These are phyloP conservation scores for Alternaria sp. DNA, from an alignment of 2,329 filamentous ascomycete species.

Conservation along the genomic window DNA sequence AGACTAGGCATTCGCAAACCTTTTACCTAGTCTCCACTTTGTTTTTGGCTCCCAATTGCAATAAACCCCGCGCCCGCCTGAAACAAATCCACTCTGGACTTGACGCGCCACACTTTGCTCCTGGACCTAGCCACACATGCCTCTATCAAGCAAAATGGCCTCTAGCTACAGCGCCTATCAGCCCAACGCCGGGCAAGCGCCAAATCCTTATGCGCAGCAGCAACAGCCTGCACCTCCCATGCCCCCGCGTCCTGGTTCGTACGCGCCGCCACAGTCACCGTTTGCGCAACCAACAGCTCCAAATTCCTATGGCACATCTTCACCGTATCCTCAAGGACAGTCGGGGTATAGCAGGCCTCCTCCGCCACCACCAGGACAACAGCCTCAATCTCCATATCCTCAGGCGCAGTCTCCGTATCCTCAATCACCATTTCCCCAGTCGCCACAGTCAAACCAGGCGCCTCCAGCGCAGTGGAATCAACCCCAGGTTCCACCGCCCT, in stretches of 20 bases:
- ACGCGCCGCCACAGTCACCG: constrained; percentile 52
- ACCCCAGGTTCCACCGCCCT: constrained; percentile 43
- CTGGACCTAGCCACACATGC: constrained; percentile 35
- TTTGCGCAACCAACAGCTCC: constrained; percentile 50
- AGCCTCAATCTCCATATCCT: constrained; percentile 30
- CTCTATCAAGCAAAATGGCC: constrained; percentile 41
- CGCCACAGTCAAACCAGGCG: constrained; percentile 29
- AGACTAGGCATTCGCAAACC: constrained; percentile 25
- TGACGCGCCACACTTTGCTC: constrained; percentile 21
- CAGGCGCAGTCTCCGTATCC: constrained; percentile 31
- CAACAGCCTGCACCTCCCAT: constrained; percentile 38
- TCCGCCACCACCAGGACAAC: constrained; percentile 42
- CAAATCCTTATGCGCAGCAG: constrained; percentile 42
- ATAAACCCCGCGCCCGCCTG: constrained; percentile 24
- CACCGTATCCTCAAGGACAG: constrained; percentile 49
- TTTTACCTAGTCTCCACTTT: constrained; percentile 30
- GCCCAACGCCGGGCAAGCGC: constrained; percentile 36
- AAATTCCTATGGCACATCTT: constrained; percentile 49
- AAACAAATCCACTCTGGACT: constrained; percentile 10
- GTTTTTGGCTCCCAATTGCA: constrained; percentile 34
- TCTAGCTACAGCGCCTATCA: constrained; percentile 42
- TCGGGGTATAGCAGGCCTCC: constrained; percentile 46
- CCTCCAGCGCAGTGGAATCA: constrained; percentile 31
- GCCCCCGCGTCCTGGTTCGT: constrained; percentile 47
- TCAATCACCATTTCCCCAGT: constrained; percentile 21